phyloP scores from a whole-genome alignment of 495 filamentous ascomycete genomes.

The Corynascus novoguineensis region DNA sequence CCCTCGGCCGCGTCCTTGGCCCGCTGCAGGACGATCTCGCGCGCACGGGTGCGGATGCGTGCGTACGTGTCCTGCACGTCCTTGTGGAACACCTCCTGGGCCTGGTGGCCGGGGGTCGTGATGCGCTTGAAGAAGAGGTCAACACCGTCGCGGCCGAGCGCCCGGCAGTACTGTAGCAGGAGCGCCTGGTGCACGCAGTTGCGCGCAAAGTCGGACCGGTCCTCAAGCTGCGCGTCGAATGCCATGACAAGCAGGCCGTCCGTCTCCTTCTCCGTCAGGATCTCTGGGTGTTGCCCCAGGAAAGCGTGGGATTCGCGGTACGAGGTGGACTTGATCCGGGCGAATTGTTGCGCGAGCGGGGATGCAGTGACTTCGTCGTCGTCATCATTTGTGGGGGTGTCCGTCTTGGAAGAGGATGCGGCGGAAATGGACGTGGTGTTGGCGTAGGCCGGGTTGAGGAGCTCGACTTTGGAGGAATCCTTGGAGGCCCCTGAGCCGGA shows the following conservation, averaged over 20 bases:
- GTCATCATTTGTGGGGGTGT: constrained; percentile 34
- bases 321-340: constrained; percentile 67
- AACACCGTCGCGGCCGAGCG: constrained; percentile 82
- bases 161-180: constrained; percentile 88
- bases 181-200: constrained; percentile 93
- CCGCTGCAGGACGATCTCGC: constrained; percentile 66
- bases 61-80: constrained; percentile 84
- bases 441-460: constrained; percentile 65
- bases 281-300: constrained; percentile 64
- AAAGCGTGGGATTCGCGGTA: constrained; percentile 70
- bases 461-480: constrained; percentile 57
- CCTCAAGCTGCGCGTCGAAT: constrained; percentile 76
- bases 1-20: constrained; percentile 59
- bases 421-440: constrained; percentile 20
- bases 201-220: constrained; percentile 67
- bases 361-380: constrained; percentile 72
- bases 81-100: constrained; percentile 83
- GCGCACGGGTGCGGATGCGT: constrained; percentile 69
- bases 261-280: constrained; percentile 81
- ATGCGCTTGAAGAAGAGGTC: constrained; percentile 94
- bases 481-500: constrained; percentile 34
- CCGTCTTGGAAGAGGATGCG: background rate
- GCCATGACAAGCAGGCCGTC: constrained; percentile 87
- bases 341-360: constrained; percentile 69
- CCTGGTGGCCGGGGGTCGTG: constrained; percentile 85